Evolutionary conservation across 495 filamentous ascomycete species (phyloP).

Genomic region (Lophium mytilinum): DNA sequence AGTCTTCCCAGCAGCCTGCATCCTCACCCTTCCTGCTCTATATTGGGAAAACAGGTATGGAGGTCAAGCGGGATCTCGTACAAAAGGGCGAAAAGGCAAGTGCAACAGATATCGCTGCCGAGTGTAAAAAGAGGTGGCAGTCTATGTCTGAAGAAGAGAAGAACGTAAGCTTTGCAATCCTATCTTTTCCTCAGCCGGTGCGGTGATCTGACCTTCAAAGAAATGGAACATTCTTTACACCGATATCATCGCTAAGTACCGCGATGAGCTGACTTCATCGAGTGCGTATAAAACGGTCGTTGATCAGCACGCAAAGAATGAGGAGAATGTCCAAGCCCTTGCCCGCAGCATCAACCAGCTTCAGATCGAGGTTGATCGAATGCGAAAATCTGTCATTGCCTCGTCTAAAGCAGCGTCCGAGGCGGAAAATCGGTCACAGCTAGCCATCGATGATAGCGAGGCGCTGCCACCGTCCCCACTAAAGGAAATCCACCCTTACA

Average conservation of each 20-base stretch:
- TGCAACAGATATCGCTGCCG: constrained; percentile 24
- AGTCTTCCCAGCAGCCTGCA: constrained; percentile 19
- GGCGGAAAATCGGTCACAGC: not conserved
- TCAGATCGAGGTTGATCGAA: constrained; percentile 23
- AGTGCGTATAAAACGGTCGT: constrained; percentile 19
- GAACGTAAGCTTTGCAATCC: constrained; percentile 14
- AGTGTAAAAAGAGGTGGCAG: constrained; percentile 24
- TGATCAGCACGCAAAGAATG: constrained; percentile 21
- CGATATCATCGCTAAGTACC: constrained; percentile 20
- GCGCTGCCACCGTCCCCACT: not conserved
- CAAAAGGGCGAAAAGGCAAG: constrained; percentile 19
- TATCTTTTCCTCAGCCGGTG: not conserved
- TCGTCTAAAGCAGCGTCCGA: constrained; percentile 6
- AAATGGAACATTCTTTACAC: constrained; percentile 27
- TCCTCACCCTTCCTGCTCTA: constrained; percentile 26
- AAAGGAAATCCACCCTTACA: not conserved
- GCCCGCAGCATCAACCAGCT: constrained; percentile 25
- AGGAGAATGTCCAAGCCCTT: constrained; percentile 21
- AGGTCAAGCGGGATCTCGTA: constrained; percentile 14
- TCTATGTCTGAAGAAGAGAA: constrained; percentile 22
- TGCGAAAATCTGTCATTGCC: constrained; percentile 13
- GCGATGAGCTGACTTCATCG: constrained; percentile 23
- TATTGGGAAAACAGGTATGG: constrained; percentile 17
- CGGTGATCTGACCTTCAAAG: constrained; percentile 1
- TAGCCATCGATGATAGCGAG: not conserved